Evolutionary conservation across 441 rosid genomes (phyloP).

Genomic region (Adansonia madagascariensis): DNA sequence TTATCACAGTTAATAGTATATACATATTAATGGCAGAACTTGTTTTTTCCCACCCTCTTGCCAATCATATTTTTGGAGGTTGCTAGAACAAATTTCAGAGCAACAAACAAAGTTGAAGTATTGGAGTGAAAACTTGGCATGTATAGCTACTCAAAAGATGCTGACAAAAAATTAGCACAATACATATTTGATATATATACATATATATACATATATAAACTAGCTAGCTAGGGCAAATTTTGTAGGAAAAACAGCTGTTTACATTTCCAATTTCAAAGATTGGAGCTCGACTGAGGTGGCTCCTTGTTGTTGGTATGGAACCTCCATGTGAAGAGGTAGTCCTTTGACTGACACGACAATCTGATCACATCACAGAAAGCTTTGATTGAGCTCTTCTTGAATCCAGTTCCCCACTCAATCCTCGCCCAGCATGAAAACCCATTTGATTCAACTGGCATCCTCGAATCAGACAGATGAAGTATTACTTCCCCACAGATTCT

Average conservation of each 20-base stretch:
- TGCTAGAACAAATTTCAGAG: background rate
- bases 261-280: slow-evolving; percentile 32
- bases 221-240: background rate
- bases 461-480: slow-evolving; percentile 50
- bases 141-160: background rate
- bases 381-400: slow-evolving; percentile 46
- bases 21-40: background rate
- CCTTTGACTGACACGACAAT: slow-evolving; percentile 64
- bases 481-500: slow-evolving; percentile 85
- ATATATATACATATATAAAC: background rate
- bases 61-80: background rate
- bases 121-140: slow-evolving; percentile 4
- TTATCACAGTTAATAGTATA: background rate
- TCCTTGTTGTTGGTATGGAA: slow-evolving; percentile 51
- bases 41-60: background rate
- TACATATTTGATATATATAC: slow-evolving; percentile 9
- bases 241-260: slow-evolving; percentile 12
- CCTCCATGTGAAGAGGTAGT: slow-evolving; percentile 76
- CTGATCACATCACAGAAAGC: slow-evolving; percentile 67
- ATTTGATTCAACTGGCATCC: slow-evolving; percentile 42
- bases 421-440: slow-evolving; percentile 90
- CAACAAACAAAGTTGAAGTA: background rate
- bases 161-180: slow-evolving; percentile 21
- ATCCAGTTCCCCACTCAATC: slow-evolving; percentile 76
- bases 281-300: slow-evolving; percentile 39